Base-by-base conservation (phyloP, 352 stramenopile species). In the Globisporangium canariense region DNA sequence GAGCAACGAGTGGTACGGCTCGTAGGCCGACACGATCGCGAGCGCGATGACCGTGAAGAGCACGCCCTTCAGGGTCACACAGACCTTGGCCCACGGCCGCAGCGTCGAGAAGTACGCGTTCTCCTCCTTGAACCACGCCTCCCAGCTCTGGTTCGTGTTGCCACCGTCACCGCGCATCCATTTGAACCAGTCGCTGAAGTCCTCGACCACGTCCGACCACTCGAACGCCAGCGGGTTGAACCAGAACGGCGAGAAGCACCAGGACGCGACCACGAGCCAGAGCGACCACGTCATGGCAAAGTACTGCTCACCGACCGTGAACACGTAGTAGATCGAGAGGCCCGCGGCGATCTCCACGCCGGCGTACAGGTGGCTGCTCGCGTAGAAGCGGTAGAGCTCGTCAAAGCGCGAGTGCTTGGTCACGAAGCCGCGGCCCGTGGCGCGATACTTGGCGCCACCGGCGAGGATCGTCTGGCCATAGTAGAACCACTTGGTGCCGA, bases 401-500 rank as follows among this genome's bases (percentile, higher is more conserved):
- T 99, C 97, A 60, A 99, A 99, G 20, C 89, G 86, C 45, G 96
- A 98, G 75, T 99, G 97, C 70, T 99, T 98, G 2, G 96, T 99
- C 30, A 99, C 97, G 74, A 99, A 99, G 25, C 97, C 97, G 77
- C 97, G 93, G 16, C 97, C 97, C 3, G 97, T 99, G 0, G 97
- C 92, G 32, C 97, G 91, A 75, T 99, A 99, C 75, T 99, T 99
- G 0, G 97, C 97, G 55, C 97, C 97, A 58, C 97, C 97, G 46
- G 98, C 97, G 38, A 99, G 79, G 76, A 99, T 98, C 11, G 97
- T 99, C 71, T 99, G 97, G 7, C 96, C 93, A 74, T 99, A 99
- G 88, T 99, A 99, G 72, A 98, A 98, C 73, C 96, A 98, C 68
- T 99, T 98, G 22, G 97, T 99, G 67, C 98, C 97, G 65, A 99